These are phyloP conservation scores for Candolleomyces efflorescens DNA, from an alignment of 768 basidiomycete species.

Conservation along the genomic window DNA sequence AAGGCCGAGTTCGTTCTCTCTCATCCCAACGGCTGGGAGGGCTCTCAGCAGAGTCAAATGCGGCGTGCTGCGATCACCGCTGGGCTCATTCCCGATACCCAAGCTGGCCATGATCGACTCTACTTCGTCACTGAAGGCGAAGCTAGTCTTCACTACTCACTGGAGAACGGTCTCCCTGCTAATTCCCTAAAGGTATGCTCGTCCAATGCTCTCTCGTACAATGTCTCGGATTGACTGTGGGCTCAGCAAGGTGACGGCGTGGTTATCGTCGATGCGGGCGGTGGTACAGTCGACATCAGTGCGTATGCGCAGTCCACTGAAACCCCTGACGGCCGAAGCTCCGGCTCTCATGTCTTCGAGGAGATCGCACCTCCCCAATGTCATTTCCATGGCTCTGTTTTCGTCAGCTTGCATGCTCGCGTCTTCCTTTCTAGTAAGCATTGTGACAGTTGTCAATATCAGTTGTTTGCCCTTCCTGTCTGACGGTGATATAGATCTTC, in stretches of 20 bases:
- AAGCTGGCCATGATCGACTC: conserved; percentile 30
- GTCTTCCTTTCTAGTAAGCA: conserved; percentile 30
- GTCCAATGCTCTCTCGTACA: not conserved
- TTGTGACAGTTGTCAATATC: not conserved
- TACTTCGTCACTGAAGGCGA: conserved; percentile 53
- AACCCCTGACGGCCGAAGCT: conserved; percentile 12
- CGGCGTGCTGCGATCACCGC: conserved; percentile 41
- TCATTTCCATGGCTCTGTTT: conserved; percentile 40
- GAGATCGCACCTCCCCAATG: conserved; percentile 43
- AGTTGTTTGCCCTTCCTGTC: not conserved
- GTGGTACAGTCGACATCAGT: conserved; percentile 58
- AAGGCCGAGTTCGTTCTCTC: conserved; percentile 37
- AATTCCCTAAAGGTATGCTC: conserved; percentile 8
- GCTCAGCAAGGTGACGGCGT: conserved; percentile 40
- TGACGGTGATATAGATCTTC: conserved; percentile 5
- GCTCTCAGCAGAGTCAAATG: conserved; percentile 45
- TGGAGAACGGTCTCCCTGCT: conserved; percentile 11
- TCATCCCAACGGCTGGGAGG: conserved; percentile 56
- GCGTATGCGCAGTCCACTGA: conserved; percentile 31
- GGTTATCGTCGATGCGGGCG: conserved; percentile 55
- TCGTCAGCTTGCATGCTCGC: conserved; percentile 36
- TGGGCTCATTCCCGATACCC: conserved; percentile 34
- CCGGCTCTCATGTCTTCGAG: conserved; percentile 21
- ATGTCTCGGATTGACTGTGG: not conserved
- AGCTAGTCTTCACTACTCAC: conserved; percentile 50